Conservation (phyloP, 371 early-diverging fungal genomes). For the Zychaea mexicana region DNA sequence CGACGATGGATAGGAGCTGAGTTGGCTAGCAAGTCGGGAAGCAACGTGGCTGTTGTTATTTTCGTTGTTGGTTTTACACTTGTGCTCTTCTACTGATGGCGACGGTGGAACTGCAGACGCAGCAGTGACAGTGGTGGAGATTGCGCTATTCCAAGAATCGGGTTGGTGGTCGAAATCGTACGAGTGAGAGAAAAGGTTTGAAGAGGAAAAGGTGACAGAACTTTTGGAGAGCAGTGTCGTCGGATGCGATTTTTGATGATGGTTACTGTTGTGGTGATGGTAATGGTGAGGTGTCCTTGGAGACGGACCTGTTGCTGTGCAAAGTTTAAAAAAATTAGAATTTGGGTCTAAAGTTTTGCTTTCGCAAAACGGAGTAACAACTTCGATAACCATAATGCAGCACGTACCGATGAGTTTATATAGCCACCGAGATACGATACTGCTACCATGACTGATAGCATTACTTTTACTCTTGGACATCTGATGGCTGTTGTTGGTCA, state of each 20-base stretch:
- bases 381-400: no score
- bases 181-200: background rate
- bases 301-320: background rate
- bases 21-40: background rate
- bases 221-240: background rate
- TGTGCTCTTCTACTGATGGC: background rate
- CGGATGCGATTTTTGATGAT: background rate
- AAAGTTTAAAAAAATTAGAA: no score
- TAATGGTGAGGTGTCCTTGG: background rate
- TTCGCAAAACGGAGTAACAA: background rate
- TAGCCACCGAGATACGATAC: background rate
- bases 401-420: background rate
- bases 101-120: background rate
- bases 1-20: no score
- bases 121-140: background rate
- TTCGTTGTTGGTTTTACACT: background rate
- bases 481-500: no score
- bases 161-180: background rate
- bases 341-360: background rate
- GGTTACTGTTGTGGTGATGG: background rate
- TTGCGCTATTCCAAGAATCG: background rate
- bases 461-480: background rate
- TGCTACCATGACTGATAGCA: no score
- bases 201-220: background rate
- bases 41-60: background rate